Base-by-base conservation (phyloP, 345 rosid genomes). In the Aegle marmelos region DNA sequence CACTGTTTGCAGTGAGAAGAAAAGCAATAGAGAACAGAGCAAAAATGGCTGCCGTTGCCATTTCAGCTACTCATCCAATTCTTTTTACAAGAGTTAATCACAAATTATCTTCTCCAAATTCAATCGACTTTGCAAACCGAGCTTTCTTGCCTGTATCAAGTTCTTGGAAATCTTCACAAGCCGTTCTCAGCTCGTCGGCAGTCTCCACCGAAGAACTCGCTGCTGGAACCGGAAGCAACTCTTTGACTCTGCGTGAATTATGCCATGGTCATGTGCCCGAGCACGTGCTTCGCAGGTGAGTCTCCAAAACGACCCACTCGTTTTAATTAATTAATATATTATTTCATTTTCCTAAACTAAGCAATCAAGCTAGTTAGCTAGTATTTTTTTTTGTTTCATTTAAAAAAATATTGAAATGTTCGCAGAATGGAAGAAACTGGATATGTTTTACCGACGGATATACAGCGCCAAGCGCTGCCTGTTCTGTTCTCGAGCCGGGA, bases 391-490 rank as follows among this genome's bases (percentile, higher is more conserved):
- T 41, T 39, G 13, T 5, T 16, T 13, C 0, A 33, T n/a, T n/a
- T n/a, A 13, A 62, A 5, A 65, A 54, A 22, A n/a, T 74, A 33
- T 9, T n/a, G 65, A 27, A 50, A 59, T 62, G 64, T 30, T 19
- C 84, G 85, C 84, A 93, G 94, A 85, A 84, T 84, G 82, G 97
- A 89, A 75, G 95, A 91, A 60, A 81, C 85, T 81, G 98, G 97
- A 28, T 93, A 84, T 87, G 66, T 85, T 0, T 41, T 79, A 17
- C 89, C 98, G 0, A 92, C 98, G 2, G 90, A 89, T 67, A 86
- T 91, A 54, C 98, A 91, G 86, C 83, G 82, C 74, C 88, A 93
- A 82, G 95, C 92, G 76, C 75, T 95, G 36, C 95, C 98, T 62
- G 81, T 82, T 81, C 85, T 95, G 75, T 90, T 95, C 77, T 85